Base-by-base conservation (phyloP, 2,329 filamentous ascomycete genomes). In the Diaporthe vaccinii region DNA sequence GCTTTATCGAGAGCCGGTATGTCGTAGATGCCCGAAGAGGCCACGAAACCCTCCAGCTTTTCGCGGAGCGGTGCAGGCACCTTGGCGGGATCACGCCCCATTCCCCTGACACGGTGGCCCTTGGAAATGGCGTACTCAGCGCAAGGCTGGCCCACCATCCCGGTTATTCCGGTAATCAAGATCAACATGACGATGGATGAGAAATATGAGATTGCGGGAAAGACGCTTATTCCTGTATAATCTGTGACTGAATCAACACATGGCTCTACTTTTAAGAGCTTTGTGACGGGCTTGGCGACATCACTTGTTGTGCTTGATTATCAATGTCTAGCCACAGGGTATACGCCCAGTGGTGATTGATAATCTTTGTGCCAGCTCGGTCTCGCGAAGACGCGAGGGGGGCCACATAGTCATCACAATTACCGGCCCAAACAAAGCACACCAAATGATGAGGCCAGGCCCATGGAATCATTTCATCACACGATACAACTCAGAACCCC, bases 61-160 rank as follows among this genome's bases (percentile, higher is more conserved):
- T 51, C 44, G 20, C 41, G 61, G 28, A 67, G 20, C 10, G 61
- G 15, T 34, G 61, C 41, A 25, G 61, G 61, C 44, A 67, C 17
- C 28, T 67, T 67, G 28, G 25, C 9, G 8, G 41, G 61, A 31
- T 51, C 44, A 44, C 61, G 61, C 4, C 61, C 61, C 28, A 67
- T 49, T 6, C 61, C 61, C 25, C 61, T 49, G 10, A 67, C 61
- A 14, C 28, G 28, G 31, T 67, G 61, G 28, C 61, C 61, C 61
- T 67, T 67, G 61, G 41, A 34, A 6, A 67, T 67, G 41, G 61
- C 61, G 3, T 67, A 46, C 28, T 67, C 61, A 49, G 61, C 61
- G 10, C 41, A 67, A n/a, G 61, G 61, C 41, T 51, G 61, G 28
- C 61, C 61, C 17, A 67, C 61, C 61, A 67, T 67, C n/a, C 61